phyloP scores from a whole-genome alignment of 495 filamentous ascomycete species.

The Trichoderma erinaceum region DNA sequence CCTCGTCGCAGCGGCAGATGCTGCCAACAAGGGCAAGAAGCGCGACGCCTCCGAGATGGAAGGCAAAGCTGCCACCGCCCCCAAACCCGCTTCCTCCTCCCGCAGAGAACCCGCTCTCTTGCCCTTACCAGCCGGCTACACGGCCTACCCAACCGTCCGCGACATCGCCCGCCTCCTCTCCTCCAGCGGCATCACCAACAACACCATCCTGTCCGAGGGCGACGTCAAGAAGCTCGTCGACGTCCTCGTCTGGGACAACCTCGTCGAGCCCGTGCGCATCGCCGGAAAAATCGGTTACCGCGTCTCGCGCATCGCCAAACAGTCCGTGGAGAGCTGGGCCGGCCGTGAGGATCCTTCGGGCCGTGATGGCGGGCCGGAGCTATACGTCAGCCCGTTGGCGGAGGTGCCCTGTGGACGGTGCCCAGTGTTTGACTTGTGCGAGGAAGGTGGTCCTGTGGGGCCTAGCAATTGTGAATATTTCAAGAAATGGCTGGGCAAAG shows the following conservation, averaged over 20 bases:
- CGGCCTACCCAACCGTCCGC: conserved; percentile 66
- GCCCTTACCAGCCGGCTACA: conserved; percentile 63
- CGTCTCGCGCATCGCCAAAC: conserved; percentile 43
- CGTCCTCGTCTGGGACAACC: conserved; percentile 78
- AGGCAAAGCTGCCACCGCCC: conserved; percentile 24
- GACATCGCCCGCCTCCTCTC: conserved; percentile 68
- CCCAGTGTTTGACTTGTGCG: conserved; percentile 89
- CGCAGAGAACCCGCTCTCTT: conserved; percentile 35
- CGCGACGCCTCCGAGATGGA: conserved; percentile 37
- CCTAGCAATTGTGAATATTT: conserved; percentile 91
- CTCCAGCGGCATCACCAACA: conserved; percentile 54
- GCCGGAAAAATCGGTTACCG: conserved; percentile 36
- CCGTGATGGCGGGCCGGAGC: conserved; percentile 30
- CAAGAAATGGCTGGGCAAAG: conserved; percentile 61
- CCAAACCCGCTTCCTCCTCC: conserved; percentile 27
- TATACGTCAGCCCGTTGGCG: conserved; percentile 57
- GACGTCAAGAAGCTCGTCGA: conserved; percentile 79
- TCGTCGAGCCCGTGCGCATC: conserved; percentile 54
- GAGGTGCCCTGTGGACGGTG: conserved; percentile 88
- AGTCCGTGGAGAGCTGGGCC: conserved; percentile 29
- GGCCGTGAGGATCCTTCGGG: conserved; percentile 37
- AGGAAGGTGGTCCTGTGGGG: conserved; percentile 79
- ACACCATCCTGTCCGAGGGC: conserved; percentile 55
- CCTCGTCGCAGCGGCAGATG: not conserved
- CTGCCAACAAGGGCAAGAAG: conserved; percentile 36